Percentiles rank a stretch among this genome's conserved stretches.
These are phyloP conservation scores for Aspergillus persii DNA, from an alignment of 2,329 filamentous ascomycete genomes.

Conservation along the genomic window DNA sequence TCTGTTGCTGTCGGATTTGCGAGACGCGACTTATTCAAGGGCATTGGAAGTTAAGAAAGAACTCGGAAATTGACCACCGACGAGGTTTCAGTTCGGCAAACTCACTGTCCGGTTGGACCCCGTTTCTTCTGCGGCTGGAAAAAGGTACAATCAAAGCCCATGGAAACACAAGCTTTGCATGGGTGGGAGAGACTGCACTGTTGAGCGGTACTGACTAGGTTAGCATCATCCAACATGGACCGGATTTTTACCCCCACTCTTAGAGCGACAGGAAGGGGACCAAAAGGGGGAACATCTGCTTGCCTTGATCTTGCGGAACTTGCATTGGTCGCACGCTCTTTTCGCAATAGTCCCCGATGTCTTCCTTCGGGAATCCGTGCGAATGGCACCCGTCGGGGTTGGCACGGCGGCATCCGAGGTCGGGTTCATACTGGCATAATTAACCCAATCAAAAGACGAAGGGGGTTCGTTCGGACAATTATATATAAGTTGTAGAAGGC, in stretches of 20 bases:
- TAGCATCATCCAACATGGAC: not conserved
- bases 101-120: slow-evolving; percentile 39
- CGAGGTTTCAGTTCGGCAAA: slow-evolving; percentile 2
- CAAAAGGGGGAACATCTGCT: slow-evolving; percentile 1
- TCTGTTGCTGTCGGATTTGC: slow-evolving; percentile 39
- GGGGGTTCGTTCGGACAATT: too few relatives aligned
- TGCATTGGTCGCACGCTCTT: slow-evolving; percentile 45
- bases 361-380: slow-evolving; percentile 24
- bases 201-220: not conserved
- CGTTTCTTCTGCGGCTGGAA: slow-evolving; percentile 44
- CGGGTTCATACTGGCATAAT: slow-evolving; percentile 28
- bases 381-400: slow-evolving; percentile 23
- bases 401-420: slow-evolving; percentile 18
- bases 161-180: slow-evolving; percentile 38
- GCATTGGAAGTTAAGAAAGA: not conserved
- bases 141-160: slow-evolving; percentile 43
- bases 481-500: too few relatives aligned
- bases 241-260: not conserved
- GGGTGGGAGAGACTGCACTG: slow-evolving; percentile 42
- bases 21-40: slow-evolving; percentile 32
- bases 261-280: not conserved
- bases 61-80: not conserved
- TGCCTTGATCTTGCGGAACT: slow-evolving; percentile 40
- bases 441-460: not conserved
- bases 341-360: slow-evolving; percentile 24